Conservation (phyloP, 495 filamentous ascomycete species). For the Talaromyces thailandensis region DNA sequence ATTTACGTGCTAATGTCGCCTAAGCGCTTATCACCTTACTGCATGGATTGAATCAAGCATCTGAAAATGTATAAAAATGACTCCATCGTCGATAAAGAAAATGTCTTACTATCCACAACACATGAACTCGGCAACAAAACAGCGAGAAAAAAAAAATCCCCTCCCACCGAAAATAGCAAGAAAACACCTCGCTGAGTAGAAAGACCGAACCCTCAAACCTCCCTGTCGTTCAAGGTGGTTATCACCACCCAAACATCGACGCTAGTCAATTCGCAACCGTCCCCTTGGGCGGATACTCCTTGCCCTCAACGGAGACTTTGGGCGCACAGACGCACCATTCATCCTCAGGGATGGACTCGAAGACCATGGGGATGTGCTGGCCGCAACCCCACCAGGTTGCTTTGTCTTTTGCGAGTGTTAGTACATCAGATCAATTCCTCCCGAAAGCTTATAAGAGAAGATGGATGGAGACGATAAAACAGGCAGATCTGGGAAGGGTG, state of each 20-base stretch:
- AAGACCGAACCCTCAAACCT: too few species aligned
- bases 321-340: conserved; percentile 59
- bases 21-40: neutral
- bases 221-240: neutral
- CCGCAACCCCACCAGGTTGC: conserved; percentile 67
- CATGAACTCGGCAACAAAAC: neutral
- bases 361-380: conserved; percentile 53
- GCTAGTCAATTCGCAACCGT: conserved; percentile 26
- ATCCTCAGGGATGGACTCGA: conserved; percentile 49
- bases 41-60: neutral
- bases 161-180: neutral
- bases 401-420: conserved; percentile 40
- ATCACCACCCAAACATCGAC: neutral
- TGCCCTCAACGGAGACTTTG: conserved; percentile 49
- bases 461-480: neutral
- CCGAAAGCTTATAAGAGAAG: neutral
- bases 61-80: too few species aligned
- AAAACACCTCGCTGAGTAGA: neutral
- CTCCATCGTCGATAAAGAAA: neutral
- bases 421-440: conserved; percentile 6
- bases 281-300: conserved; percentile 55
- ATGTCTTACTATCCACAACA: neutral
- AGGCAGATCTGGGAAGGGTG: neutral
- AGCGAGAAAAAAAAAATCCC: neutral
- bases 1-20: neutral